phyloP scores from a whole-genome alignment of 2,329 filamentous ascomycete species.

The Colletotrichum trifolii region DNA sequence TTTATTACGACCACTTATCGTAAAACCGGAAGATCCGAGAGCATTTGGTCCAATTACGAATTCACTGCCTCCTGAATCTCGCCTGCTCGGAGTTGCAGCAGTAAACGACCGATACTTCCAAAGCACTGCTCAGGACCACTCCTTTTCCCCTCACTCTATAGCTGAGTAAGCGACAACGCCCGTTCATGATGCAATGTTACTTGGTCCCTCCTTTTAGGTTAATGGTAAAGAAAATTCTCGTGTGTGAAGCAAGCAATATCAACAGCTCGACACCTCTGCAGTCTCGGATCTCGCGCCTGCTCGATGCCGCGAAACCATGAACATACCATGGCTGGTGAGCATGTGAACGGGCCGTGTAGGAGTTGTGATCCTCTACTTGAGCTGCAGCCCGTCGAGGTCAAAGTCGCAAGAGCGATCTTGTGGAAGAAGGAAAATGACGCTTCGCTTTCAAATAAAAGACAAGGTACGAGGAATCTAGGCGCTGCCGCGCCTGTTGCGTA shows the following conservation, averaged over 20 bases:
- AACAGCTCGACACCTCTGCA: not conserved
- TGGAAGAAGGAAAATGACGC: not conserved
- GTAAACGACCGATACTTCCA: conserved; percentile 23
- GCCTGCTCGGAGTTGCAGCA: conserved; percentile 12
- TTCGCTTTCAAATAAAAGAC: conserved; percentile 16
- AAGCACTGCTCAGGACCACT: conserved; percentile 12
- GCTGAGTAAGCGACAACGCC: conserved; percentile 35
- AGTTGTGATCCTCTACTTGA: conserved; percentile 9
- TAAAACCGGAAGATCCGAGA: conserved; percentile 15
- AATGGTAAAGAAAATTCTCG: conserved; percentile 16
- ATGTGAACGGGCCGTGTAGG: conserved; percentile 9
- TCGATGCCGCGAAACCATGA: conserved; percentile 2
- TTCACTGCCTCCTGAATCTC: conserved; percentile 14
- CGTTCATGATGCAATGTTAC: conserved; percentile 31
- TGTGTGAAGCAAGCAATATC: conserved; percentile 27
- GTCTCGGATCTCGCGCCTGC: conserved; percentile 1
- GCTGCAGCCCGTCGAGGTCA: not conserved
- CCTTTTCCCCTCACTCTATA: conserved; percentile 33
- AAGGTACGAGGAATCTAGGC: conserved; percentile 5
- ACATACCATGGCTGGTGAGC: not conserved
- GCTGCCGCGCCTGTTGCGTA: conserved; percentile 22
- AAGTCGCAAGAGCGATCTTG: not conserved
- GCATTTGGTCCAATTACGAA: conserved; percentile 4
- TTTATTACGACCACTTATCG: not conserved
- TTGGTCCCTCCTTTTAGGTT: conserved; percentile 19